Evolutionary conservation across 1,139 yeast species (phyloP).

Genomic region (Nakaseomyces sp.): DNA sequence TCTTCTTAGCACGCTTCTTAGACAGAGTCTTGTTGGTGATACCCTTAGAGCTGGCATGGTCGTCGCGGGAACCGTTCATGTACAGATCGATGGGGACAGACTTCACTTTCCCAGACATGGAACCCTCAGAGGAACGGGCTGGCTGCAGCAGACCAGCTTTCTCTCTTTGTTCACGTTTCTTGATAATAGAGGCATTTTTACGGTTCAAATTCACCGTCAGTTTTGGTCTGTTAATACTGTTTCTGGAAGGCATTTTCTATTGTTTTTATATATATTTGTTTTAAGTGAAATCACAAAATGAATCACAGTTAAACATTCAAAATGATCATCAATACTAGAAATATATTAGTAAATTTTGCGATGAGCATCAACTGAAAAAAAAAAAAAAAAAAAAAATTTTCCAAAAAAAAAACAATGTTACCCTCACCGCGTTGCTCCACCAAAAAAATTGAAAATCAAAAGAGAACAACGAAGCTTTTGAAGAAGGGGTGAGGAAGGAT

Average conservation of each 20-base stretch:
- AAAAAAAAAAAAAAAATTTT: no score
- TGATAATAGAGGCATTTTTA: conserved; percentile 46
- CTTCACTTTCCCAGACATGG: conserved; percentile 41
- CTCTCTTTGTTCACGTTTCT: conserved; percentile 49
- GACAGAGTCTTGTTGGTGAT: conserved; percentile 58
- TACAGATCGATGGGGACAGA: conserved; percentile 61
- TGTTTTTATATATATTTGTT: neutral
- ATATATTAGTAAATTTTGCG: no score
- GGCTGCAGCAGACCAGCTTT: conserved; percentile 36
- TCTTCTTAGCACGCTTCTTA: conserved; percentile 72
- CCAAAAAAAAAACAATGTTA: no score
- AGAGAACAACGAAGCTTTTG: no score
- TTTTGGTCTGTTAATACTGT: conserved; percentile 74
- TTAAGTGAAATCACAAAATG: no score
- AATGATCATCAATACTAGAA: no score
- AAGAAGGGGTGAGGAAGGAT: no score
- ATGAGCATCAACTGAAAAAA: no score
- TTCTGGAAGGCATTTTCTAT: conserved; percentile 79
- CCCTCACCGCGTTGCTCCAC: no score
- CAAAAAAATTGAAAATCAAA: no score
- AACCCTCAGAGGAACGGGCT: conserved; percentile 39
- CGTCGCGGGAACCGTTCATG: conserved; percentile 33
- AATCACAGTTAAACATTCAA: no score
- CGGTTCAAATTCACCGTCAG: conserved; percentile 47
- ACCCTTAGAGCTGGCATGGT: conserved; percentile 14